phyloP scores from a whole-genome alignment of 2,329 filamentous ascomycete genomes.

The Clarireedia paspali region DNA sequence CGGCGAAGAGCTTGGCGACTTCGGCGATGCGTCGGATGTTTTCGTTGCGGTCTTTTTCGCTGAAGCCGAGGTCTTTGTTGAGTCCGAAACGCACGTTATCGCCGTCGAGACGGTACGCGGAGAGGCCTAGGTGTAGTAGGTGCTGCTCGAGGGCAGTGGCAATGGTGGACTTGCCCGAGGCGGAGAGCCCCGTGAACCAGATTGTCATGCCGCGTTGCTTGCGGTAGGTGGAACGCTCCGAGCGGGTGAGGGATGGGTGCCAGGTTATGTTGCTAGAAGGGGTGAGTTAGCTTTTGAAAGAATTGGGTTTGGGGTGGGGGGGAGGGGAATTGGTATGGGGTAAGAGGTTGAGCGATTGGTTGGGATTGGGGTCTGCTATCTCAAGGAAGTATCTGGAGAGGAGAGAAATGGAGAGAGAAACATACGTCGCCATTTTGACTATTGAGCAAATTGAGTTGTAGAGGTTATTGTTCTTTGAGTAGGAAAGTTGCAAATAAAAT shows the following conservation, averaged over 20 bases:
- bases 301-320: background rate
- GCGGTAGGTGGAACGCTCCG: conserved; percentile 66
- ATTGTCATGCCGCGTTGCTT: conserved; percentile 88
- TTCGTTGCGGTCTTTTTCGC: conserved; percentile 87
- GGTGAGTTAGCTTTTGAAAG: background rate
- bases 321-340: background rate
- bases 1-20: conserved; percentile 88
- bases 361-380: background rate
- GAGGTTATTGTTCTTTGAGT: background rate
- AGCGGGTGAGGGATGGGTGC: conserved; percentile 70
- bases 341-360: background rate
- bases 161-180: conserved; percentile 94
- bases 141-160: conserved; percentile 96
- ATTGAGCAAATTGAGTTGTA: background rate
- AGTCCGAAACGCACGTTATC: conserved; percentile 98
- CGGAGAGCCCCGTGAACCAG: conserved; percentile 96
- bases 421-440: conserved; percentile 6
- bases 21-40: conserved; percentile 96
- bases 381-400: background rate
- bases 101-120: conserved; percentile 90
- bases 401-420: background rate
- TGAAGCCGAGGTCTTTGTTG: conserved; percentile 96
- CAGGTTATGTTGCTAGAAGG: conserved; percentile 79
- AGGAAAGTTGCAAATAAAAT: background rate
- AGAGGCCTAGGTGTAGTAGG: conserved; percentile 74